Evolutionary conservation across 208 protist species (phyloP), one percentile per base, ranked within the genome.

Genomic region (Acanthamoeba polyphaga): DNA sequence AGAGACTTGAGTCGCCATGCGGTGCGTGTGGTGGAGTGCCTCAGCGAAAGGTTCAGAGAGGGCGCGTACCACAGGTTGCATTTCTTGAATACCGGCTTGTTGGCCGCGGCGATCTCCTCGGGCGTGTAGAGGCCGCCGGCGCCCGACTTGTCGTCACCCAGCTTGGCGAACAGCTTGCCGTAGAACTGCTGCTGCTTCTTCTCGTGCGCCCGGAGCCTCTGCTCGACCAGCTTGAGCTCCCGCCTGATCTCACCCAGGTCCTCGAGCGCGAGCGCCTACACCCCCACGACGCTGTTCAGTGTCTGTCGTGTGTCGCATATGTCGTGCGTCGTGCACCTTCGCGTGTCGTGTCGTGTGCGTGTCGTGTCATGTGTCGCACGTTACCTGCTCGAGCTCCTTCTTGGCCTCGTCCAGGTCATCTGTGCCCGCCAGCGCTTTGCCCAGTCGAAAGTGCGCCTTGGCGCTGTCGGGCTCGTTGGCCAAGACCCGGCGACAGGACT

Each of bases 141-240:
- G 19, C 15, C 22, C 1, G 13, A 19, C 29, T 78, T n/a, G 3
- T 82, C 74, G 22, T 17, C 70, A 5, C 24, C 76, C 46, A 58
- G 24, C 19, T 85, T 85, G 49, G 13, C 27, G 76, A 85, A 85
- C 15, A 51, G 76, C 74, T 82, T 82, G 76, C 76, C 76, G 29
- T 85, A 85, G 29, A 85, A 58, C 46, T 85, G 38, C 76, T 58
- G 76, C n/a, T 85, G 76, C 76, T 58, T 51, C 76, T 85, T 51
- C 46, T 85, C 46, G 10, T 85, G 46, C 43, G 76, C 76, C 49
- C 29, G 6, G 12, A 85, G 46, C 76, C 46, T 55, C 29, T 85
- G 76, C 49, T 58, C 46, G 29, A 85, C 76, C 22, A 85, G 34
- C 22, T 32, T 51, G 29, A 85, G 76, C 49, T 85, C 76, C 1